Percentiles rank a stretch among this genome's conserved stretches.
Evolutionary conservation across 2,329 filamentous ascomycete genomes (phyloP).

Genomic region (Alternaria sp.): DNA sequence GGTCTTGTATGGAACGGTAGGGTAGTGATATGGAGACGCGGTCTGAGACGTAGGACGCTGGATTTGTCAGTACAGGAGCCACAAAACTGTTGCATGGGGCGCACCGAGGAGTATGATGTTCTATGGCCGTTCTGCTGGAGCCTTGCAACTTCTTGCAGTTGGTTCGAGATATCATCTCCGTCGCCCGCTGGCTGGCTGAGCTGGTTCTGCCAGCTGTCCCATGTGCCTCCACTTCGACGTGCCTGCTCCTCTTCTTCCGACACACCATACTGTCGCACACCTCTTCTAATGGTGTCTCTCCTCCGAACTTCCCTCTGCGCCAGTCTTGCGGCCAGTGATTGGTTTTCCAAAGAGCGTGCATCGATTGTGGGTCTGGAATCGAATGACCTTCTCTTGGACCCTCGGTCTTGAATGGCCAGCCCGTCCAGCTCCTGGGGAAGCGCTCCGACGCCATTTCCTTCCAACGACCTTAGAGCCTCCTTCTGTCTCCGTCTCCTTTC

Average conservation of each 20-base stretch:
- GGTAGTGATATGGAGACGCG: slow-evolving; percentile 54
- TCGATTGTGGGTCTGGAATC: slow-evolving; percentile 42
- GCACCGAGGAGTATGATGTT: slow-evolving; percentile 36
- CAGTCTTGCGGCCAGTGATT: slow-evolving; percentile 43
- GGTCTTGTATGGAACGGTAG: slow-evolving; percentile 54
- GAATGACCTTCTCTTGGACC: slow-evolving; percentile 31
- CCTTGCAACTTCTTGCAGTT: slow-evolving; percentile 61
- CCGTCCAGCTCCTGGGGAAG: slow-evolving; percentile 38
- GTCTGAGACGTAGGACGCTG: slow-evolving; percentile 40
- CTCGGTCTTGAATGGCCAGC: slow-evolving; percentile 24
- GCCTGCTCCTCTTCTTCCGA: slow-evolving; percentile 65
- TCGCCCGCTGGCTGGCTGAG: slow-evolving; percentile 32
- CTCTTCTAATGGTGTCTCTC: slow-evolving; percentile 52
- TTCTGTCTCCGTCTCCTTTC: slow-evolving; percentile 36
- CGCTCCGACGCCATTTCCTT: slow-evolving; percentile 24
- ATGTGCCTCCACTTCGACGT: slow-evolving; percentile 62
- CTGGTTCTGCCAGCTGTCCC: slow-evolving; percentile 62
- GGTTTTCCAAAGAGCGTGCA: slow-evolving; percentile 38
- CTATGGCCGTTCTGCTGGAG: slow-evolving; percentile 40
- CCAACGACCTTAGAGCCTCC: slow-evolving; percentile 36
- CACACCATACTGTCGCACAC: slow-evolving; percentile 65
- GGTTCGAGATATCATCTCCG: slow-evolving; percentile 60
- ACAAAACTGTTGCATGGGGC: background rate
- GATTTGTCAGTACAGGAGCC: slow-evolving; percentile 18
- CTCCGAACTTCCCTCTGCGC: slow-evolving; percentile 47